A percentile compares a stretch with the other conserved stretches of the same genome.
Evolutionary conservation across 441 rosid genomes (phyloP).

Genomic region (Gossypium lobatum): DNA sequence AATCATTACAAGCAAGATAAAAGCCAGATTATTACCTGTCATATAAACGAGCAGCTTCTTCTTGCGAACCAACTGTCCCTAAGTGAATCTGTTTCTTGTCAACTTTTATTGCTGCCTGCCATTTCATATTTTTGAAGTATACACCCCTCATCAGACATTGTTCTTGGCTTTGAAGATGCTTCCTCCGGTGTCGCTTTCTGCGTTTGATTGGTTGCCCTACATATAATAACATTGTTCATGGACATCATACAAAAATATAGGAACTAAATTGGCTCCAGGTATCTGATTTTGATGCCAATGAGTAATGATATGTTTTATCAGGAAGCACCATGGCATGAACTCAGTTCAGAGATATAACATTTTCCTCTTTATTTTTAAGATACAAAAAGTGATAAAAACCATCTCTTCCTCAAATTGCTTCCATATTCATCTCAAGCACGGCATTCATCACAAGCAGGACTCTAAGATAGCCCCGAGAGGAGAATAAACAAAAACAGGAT

Average conservation of each 20-base stretch:
- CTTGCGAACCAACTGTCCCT: conserved; percentile 90
- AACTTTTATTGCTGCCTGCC: conserved; percentile 99
- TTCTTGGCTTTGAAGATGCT: conserved; percentile 82
- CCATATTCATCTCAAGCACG: background rate
- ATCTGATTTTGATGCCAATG: conserved; percentile 2
- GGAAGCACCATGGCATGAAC: background rate
- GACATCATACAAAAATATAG: conserved; percentile 9
- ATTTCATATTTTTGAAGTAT: conserved; percentile 95
- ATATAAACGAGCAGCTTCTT: conserved; percentile 90
- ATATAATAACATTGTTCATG: conserved; percentile 11
- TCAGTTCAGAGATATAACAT: too few relatives aligned
- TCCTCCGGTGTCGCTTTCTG: conserved; percentile 86
- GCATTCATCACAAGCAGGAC: background rate
- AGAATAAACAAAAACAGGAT: background rate
- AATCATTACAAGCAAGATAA: background rate
- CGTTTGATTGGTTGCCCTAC: conserved; percentile 77
- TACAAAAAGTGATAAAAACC: too few relatives aligned
- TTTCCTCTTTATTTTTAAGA: too few relatives aligned
- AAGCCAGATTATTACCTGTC: conserved; percentile 51
- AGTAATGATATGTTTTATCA: background rate
- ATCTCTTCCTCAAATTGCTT: background rate
- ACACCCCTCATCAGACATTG: conserved; percentile 96
- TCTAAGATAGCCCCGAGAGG: background rate
- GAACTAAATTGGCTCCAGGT: background rate
- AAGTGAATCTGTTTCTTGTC: conserved; percentile 95